Evolutionary conservation across 2,329 filamentous ascomycete genomes (phyloP).

Genomic region (Zymoseptoria brevis): DNA sequence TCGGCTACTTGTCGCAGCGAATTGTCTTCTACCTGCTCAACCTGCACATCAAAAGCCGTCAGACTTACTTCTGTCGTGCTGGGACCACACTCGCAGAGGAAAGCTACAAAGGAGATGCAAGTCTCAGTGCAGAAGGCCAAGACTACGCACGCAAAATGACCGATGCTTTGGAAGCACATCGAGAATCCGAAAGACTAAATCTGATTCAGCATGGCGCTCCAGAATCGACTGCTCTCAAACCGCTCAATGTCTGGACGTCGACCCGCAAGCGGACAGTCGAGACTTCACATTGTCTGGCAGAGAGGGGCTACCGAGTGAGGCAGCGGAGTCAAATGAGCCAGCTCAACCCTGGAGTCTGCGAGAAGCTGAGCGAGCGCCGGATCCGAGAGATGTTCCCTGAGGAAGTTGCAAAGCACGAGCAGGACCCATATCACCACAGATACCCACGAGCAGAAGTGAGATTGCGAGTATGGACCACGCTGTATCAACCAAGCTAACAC

Average conservation of each 20-base stretch:
- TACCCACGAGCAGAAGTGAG: conserved; percentile 86
- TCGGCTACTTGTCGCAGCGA: conserved; percentile 90
- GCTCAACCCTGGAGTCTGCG: conserved; percentile 91
- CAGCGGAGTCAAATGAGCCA: conserved; percentile 96
- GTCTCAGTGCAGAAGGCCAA: conserved; percentile 69
- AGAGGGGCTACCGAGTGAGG: conserved; percentile 73
- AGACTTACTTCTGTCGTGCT: conserved; percentile 85
- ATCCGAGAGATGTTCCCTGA: conserved; percentile 80
- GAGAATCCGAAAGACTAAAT: conserved; percentile 68
- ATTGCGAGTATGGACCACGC: background rate
- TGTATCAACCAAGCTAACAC: background rate
- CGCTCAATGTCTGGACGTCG: conserved; percentile 88
- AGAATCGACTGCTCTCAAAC: conserved; percentile 59
- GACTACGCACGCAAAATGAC: conserved; percentile 81
- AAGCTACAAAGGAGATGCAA: conserved; percentile 84
- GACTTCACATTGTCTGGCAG: conserved; percentile 73
- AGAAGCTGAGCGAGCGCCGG: conserved; percentile 77
- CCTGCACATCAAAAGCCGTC: conserved; percentile 88
- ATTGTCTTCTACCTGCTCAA: conserved; percentile 99
- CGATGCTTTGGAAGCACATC: conserved; percentile 71
- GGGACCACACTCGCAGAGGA: conserved; percentile 83
- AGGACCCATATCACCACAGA: conserved; percentile 92
- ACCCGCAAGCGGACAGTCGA: conserved; percentile 84
- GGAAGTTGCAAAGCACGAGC: conserved; percentile 84
- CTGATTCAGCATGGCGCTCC: conserved; percentile 61